phyloP scores from a whole-genome alignment of 768 basidiomycete species.

The Gelatoporia subvermispora region DNA sequence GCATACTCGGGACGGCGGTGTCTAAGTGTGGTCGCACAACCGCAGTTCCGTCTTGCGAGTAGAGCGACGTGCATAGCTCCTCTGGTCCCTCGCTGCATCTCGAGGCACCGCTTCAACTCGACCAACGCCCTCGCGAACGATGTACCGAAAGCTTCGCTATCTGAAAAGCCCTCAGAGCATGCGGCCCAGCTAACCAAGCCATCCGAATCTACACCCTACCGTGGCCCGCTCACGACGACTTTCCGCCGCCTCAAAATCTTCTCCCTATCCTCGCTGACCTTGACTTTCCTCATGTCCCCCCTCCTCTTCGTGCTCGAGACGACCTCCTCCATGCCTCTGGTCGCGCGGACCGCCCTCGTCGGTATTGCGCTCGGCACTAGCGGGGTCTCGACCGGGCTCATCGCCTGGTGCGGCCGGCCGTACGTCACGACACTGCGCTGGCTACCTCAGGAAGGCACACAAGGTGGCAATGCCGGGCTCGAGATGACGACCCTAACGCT shows the following conservation, averaged over 20 bases:
- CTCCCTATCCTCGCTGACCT: slow-evolving; percentile 70
- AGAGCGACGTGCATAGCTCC: no score
- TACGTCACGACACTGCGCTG: slow-evolving; percentile 66
- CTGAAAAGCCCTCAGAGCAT: neutral
- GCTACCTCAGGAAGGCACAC: slow-evolving; percentile 35
- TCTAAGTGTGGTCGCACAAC: neutral
- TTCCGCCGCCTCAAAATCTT: slow-evolving; percentile 80
- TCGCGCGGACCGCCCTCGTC: slow-evolving; percentile 65
- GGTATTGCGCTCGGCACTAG: slow-evolving; percentile 69
- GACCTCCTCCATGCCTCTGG: slow-evolving; percentile 58
- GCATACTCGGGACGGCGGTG: neutral
- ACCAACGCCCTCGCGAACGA: neutral
- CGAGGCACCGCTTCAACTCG: no score
- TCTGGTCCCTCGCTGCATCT: no score
- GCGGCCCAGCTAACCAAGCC: neutral
- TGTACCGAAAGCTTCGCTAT: neutral
- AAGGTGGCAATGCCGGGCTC: slow-evolving; percentile 29
- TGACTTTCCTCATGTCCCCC: slow-evolving; percentile 66
- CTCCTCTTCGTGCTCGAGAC: slow-evolving; percentile 76
- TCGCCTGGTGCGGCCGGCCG: slow-evolving; percentile 66
- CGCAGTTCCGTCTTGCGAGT: neutral
- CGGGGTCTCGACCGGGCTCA: slow-evolving; percentile 67
- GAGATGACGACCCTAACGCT: slow-evolving; percentile 70
- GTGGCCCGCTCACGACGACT: slow-evolving; percentile 66
- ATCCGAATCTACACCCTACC: slow-evolving; percentile 36